Evolutionary conservation across 352 stramenopile genomes (phyloP), one percentile per base, ranked within the genome.

Genomic region (Hyaloperonospora arabidopsidis): DNA sequence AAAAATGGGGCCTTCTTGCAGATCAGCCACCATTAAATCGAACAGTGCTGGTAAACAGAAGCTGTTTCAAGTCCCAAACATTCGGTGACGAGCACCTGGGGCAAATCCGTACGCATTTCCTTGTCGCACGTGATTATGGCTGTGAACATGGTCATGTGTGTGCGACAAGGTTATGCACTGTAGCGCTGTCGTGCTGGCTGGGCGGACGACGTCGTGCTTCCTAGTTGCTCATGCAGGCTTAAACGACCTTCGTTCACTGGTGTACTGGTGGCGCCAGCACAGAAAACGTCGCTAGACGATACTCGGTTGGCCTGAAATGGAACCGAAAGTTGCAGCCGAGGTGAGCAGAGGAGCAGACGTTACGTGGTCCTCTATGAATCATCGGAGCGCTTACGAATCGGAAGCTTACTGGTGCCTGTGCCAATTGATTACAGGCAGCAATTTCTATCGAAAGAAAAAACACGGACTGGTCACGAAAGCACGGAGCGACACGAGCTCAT

Each of bases 1-100:
- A 81, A 0, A 0, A 82, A 93, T 28, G 88, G 88, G n/a, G 93
- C 89, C 18, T 64, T 92, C 25, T 59, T 97, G 19, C 78, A 89
- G 22, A 74, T 96, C 28, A 82, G 91, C 62, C 74, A 68, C 15
- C 67, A 87, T n/a, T n/a, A n/a, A 88, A 81, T 2, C 85, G 88
- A 18, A 65, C 68, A 18, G 61, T 63, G 8, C 79, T 80, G 0
- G 80, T 29, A 29, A 29, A 29, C 80, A 13, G 86, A 95, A 53
- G 19, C 65, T 97, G 28, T 96, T 95, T 61, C n/a, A 72, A 86
- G 19, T 84, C 87, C 1, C 76, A 82, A 11, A 70, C 98, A 39
- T 72, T 96, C 19, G 87, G 97, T 43, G 91, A 98, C 49, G 97
- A 98, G 65, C 96, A 97, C 59, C 82, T 88, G 4, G 45, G 66